Evolutionary conservation across 106 monocot genomes (phyloP).

Genomic region (Triglochin maritima): DNA sequence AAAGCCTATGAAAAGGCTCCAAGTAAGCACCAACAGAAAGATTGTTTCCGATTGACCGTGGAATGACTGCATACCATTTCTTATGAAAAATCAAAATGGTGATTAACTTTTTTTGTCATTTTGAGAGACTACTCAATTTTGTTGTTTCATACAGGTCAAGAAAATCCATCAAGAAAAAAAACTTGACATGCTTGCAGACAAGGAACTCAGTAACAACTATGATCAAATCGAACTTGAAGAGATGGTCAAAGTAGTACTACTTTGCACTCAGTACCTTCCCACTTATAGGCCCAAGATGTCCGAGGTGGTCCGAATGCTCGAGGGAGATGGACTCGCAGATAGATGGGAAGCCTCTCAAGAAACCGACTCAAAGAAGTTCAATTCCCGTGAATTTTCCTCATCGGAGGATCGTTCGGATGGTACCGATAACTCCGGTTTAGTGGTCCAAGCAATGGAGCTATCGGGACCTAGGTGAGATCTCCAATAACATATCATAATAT

Average conservation of each 20-base stretch:
- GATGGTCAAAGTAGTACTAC: conserved; percentile 47
- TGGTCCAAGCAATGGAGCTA: conserved; percentile 83
- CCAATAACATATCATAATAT: too few species aligned
- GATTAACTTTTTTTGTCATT: not conserved
- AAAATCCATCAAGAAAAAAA: conserved; percentile 49
- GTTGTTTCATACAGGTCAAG: conserved; percentile 30
- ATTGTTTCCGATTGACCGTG: too few species aligned
- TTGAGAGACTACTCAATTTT: not conserved
- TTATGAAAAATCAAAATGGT: not conserved
- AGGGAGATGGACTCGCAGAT: conserved; percentile 58
- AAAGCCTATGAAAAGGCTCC: too few species aligned
- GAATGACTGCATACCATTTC: not conserved
- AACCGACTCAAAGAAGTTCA: conserved; percentile 20
- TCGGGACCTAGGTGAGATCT: conserved; percentile 70
- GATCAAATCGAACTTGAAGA: conserved; percentile 51
- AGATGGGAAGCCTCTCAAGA: conserved; percentile 66
- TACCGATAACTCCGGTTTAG: conserved; percentile 61
- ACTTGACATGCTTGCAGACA: conserved; percentile 43
- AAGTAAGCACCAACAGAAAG: too few species aligned
- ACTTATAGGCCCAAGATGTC: conserved; percentile 52
- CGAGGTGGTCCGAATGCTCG: conserved; percentile 69
- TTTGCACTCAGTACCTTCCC: conserved; percentile 52
- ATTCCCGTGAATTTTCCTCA: conserved; percentile 28
- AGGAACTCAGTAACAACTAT: conserved; percentile 29
- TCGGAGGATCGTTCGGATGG: conserved; percentile 51